phyloP scores from a whole-genome alignment of 139 green algal genomes.

The Pseudopediastrum boryanum region DNA sequence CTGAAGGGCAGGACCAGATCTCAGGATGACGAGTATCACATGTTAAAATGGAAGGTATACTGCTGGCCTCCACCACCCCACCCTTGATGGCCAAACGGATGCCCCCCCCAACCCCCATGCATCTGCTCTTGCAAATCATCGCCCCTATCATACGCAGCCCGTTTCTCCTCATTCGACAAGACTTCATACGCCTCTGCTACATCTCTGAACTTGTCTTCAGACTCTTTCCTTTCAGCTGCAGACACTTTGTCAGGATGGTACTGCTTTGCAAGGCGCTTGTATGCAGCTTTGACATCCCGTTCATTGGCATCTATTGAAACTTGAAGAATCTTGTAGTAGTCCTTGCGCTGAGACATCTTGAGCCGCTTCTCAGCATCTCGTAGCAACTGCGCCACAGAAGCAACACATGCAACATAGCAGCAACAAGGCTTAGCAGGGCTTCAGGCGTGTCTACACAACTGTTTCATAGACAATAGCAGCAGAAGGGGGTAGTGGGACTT shows the following conservation, averaged over 20 bases:
- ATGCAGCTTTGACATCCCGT: slow-evolving; percentile 3
- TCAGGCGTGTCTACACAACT: too few species aligned
- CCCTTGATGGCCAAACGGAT: slow-evolving; percentile 13
- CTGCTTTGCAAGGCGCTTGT: slow-evolving; percentile 12
- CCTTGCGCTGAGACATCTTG: slow-evolving; percentile 59
- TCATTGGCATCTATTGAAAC: slow-evolving; percentile 38
- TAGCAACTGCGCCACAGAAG: slow-evolving; percentile 37
- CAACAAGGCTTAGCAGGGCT: too few species aligned
- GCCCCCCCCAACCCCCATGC: not conserved
- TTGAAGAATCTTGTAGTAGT: slow-evolving; percentile 78
- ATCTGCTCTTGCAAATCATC: slow-evolving; percentile 46
- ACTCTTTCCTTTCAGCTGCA: slow-evolving; percentile 39
- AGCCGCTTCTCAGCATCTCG: slow-evolving; percentile 52
- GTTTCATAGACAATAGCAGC: too few species aligned
- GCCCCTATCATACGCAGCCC: slow-evolving; percentile 48
- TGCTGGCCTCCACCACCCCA: slow-evolving; percentile 24
- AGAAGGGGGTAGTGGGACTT: too few species aligned
- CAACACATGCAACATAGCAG: too few species aligned
- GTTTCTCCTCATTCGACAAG: slow-evolving; percentile 63
- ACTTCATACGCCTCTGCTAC: slow-evolving; percentile 70
- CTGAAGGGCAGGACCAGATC: not conserved
- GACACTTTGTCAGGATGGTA: slow-evolving; percentile 67
- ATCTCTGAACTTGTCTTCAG: slow-evolving; percentile 55
- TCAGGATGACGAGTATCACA: not conserved
- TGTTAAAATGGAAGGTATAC: slow-evolving; percentile 45